These are phyloP conservation scores for Chlamydomonas applanata DNA, from an alignment of 139 green algal species.

Conservation along the genomic window DNA sequence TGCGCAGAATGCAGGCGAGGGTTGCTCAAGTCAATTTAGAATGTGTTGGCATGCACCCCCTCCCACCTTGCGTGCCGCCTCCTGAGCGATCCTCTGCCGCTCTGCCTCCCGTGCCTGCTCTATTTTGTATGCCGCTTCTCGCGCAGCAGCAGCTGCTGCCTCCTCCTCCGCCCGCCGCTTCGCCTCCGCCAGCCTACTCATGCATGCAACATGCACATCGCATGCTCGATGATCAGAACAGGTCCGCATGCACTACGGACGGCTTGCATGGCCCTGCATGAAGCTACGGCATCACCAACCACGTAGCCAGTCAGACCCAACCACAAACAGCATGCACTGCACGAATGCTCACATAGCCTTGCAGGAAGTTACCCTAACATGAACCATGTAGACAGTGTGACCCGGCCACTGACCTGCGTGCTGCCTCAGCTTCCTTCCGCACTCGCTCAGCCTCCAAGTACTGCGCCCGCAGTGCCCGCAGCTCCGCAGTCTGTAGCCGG, in stretches of 20 bases:
- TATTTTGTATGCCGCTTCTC: constrained; percentile 12
- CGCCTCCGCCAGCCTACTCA: constrained; percentile 15
- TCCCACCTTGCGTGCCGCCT: constrained; percentile 34
- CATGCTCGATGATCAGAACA: no score
- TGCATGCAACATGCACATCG: not conserved
- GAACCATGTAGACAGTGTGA: not conserved
- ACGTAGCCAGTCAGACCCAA: not conserved
- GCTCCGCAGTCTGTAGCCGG: constrained; percentile 32
- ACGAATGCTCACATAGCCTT: no score
- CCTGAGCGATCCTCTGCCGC: constrained; percentile 3
- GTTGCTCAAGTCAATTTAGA: no score
- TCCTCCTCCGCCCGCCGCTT: constrained; percentile 25
- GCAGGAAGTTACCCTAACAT: no score
- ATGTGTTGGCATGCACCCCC: no score
- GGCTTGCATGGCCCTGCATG: no score
- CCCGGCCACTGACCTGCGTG: constrained; percentile 21
- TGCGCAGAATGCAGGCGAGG: not conserved
- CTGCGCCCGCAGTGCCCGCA: constrained; percentile 25
- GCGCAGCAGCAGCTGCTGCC: constrained; percentile 8
- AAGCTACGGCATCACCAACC: no score
- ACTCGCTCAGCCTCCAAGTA: constrained; percentile 40
- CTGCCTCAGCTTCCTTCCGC: constrained; percentile 38
- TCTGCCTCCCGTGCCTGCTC: constrained; percentile 16
- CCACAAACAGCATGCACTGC: not conserved
- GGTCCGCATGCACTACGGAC: no score